Base-by-base conservation (phyloP, 805 yeast genomes). In the Metschnikowia rubicola region DNA sequence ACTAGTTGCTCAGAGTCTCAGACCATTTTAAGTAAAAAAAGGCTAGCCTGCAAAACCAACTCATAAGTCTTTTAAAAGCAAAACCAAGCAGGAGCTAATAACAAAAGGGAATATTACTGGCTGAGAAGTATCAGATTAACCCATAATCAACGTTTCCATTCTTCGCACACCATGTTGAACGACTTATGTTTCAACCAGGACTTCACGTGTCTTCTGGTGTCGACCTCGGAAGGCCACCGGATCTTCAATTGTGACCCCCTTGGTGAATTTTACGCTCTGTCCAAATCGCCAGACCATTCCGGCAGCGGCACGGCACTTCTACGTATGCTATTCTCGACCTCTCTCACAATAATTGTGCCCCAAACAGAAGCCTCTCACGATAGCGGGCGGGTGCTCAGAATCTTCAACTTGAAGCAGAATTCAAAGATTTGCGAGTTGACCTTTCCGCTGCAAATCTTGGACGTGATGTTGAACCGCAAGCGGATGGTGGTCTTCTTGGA, bases 361-460 rank as follows among this genome's bases (percentile, higher is more conserved):
- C 59, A 64, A 41, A 47, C 57, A 13, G 44, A 47, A 30, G 49
- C 47, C 30, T 38, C 47, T 10, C 35, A 48, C 7, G 68, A 10
- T 21, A 35, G 19, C 17, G 63, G 63, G 41, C 55, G 74, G n/a
- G 48, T 65, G 15, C 54, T 73, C 30, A 67, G 67, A 44, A 68
- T 73, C 13, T 67, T 62, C 56, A 73, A 73, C 46, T 58, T 71
- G 43, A 73, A 71, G 54, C 75, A 70, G 48, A 66, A 67, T 43
- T 51, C 69, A 38, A 71, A 70, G 60, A 89, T 92, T 15, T 92
- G 98, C 66, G 98, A 92, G 61, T 71, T 92, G 55, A 80, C 92
- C 0, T 94, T 90, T 64, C 92, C 96, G 1, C 80, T 88, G 4
- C 71, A 82, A 8, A 83, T 92, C 2, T 69, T 85, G 28, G 80